Evolutionary conservation across 768 basidiomycete genomes (phyloP), one percentile per base, ranked within the genome.

Genomic region (Serendipita sp.): DNA sequence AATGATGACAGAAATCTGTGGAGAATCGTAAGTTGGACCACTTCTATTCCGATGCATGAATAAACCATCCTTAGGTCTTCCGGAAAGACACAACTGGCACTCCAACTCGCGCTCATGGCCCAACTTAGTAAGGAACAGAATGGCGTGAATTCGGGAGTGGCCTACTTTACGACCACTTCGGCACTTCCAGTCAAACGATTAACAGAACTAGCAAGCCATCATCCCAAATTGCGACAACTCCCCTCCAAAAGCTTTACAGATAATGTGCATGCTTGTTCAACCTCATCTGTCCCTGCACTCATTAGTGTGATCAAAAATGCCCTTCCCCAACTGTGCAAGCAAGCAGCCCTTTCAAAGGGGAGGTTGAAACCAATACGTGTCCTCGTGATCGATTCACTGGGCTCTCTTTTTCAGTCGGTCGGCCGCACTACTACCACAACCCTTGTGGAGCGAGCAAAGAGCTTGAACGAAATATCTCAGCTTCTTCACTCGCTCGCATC

Each of bases 21-120:
- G 93, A 28, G 90, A 95, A 77, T 90, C 90, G 93, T 92, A 71
- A 65, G 74, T 69, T 22, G 60, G 30, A 26, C 20, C 38, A 7
- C 30, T 41, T 58, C 11, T 38, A 38, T 38, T 51, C 16, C 28
- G 28, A 14, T 24, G 38, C 31, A 44, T 22, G 30, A 26, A 61
- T 48, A 34, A 64, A 17, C 31, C 20, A 14, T 1, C 42, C 41
- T 16, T 70, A 99, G 96, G 70, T 86, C 92, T 24, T 84, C 95
- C 28, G 96, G 96, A 42, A 99, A 99, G 74, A 92, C 92, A 0
- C 93, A 98, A 68, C 73, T 98, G 3, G 88, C 87, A 2, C 76
- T 99, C 14, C 92, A 94, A 66, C 78, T 91, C 20, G 82, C 90
- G 2, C 75, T 95, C 31, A 76, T 81, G 22, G 86, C 88, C 0